These are phyloP conservation scores for Agaricus blazei DNA, from an alignment of 768 basidiomycete species.

Conservation along the genomic window DNA sequence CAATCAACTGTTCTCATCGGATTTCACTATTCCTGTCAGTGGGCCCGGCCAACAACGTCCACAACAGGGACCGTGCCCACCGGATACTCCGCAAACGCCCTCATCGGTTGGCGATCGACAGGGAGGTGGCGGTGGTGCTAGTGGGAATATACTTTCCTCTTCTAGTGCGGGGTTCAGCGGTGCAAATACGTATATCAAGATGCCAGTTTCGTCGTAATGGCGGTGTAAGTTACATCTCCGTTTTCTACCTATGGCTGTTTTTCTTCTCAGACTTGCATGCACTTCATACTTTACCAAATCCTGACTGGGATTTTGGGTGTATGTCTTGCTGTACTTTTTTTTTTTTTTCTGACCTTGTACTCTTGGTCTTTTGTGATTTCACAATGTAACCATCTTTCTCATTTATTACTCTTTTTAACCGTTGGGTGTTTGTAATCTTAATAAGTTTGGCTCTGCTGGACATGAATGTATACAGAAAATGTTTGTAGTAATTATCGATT, in stretches of 20 bases:
- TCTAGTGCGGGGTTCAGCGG: constrained; percentile 17
- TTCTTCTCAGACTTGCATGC: background rate
- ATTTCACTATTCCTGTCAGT: constrained; percentile 18
- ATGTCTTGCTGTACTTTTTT: background rate
- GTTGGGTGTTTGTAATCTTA: background rate
- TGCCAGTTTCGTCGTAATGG: constrained; percentile 29
- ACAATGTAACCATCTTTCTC: no score
- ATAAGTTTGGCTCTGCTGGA: background rate
- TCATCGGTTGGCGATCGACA: constrained; percentile 10
- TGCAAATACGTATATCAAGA: constrained; percentile 27
- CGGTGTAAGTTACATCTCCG: background rate
- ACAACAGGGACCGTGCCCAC: constrained; percentile 6
- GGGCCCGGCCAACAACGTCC: background rate
- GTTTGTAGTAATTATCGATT: no score
- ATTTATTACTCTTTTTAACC: background rate
- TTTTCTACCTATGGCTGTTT: background rate
- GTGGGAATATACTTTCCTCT: constrained; percentile 12
- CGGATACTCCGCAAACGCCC: constrained; percentile 13
- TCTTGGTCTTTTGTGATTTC: background rate
- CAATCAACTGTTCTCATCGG: constrained; percentile 23
- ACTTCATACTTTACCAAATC: background rate
- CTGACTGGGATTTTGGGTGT: background rate
- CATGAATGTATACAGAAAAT: no score
- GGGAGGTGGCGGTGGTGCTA: constrained; percentile 9
- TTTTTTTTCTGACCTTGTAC: background rate